Percentiles rank a stretch among this genome's conserved stretches.
These are phyloP conservation scores for Rubroshorea leprosula DNA, from an alignment of 345 rosid species.

Conservation along the genomic window DNA sequence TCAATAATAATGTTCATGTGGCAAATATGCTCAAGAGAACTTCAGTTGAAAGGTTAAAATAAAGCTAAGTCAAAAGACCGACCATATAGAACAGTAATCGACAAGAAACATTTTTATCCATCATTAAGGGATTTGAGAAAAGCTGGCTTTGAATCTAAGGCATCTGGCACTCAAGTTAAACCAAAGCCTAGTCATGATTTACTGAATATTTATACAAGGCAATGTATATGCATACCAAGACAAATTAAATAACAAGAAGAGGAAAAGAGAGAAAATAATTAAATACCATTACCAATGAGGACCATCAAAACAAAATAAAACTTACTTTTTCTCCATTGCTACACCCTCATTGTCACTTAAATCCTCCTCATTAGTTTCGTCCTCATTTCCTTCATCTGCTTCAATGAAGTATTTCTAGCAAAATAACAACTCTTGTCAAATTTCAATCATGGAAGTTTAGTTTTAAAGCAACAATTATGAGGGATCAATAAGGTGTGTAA, in stretches of 20 bases:
- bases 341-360: constrained; percentile 25
- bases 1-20: neutral
- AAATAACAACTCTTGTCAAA: constrained; percentile 16
- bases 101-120: too few species aligned
- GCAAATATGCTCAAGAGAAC: neutral
- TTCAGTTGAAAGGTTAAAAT: neutral
- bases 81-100: too few species aligned
- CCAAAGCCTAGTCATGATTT: neutral
- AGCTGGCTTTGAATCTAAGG: too few species aligned
- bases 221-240: neutral
- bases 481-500: neutral
- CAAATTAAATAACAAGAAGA: neutral
- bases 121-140: too few species aligned
- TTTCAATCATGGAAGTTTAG: neutral
- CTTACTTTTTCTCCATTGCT: constrained; percentile 47
- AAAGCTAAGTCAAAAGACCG: too few species aligned
- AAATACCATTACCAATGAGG: neutral
- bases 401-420: constrained; percentile 70
- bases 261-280: neutral
- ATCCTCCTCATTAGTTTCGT: constrained; percentile 33
- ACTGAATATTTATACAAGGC: neutral
- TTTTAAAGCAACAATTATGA: neutral
- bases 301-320: neutral
- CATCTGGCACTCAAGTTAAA: too few species aligned
- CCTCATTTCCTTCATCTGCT: constrained; percentile 54